phyloP scores from a whole-genome alignment of 179 eudicot genomes.

The Silene vulgaris region DNA sequence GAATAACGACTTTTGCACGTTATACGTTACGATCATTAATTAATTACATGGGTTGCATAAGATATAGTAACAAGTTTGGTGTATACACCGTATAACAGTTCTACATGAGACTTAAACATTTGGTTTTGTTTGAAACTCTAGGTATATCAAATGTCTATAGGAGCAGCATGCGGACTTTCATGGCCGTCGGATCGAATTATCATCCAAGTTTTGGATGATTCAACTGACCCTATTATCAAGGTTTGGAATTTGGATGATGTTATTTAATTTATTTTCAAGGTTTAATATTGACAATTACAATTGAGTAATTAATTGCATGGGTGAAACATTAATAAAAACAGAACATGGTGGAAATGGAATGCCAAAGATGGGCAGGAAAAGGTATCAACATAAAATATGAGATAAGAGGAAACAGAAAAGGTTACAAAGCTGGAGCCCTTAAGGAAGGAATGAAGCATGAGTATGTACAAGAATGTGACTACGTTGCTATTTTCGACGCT shows the following conservation, averaged over 20 bases:
- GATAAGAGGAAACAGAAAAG: constrained; percentile 63
- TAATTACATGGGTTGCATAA: too few relatives aligned
- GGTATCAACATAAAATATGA: constrained; percentile 67
- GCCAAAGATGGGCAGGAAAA: constrained; percentile 69
- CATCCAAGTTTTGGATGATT: constrained; percentile 80
- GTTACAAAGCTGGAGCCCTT: constrained; percentile 82
- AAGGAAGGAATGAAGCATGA: constrained; percentile 71
- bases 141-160: constrained; percentile 83
- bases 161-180: constrained; percentile 87
- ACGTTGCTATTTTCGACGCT: constrained; percentile 67
- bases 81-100: too few relatives aligned
- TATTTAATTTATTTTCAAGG: too few relatives aligned
- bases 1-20: too few relatives aligned
- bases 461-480: constrained; percentile 66
- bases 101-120: too few relatives aligned
- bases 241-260: constrained; percentile 7
- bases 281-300: too few relatives aligned
- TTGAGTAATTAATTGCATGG: too few relatives aligned
- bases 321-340: not conserved
- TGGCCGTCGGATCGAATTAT: constrained; percentile 88
- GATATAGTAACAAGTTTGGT: too few relatives aligned
- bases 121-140: constrained; percentile 15
- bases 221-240: constrained; percentile 63
- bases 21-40: too few relatives aligned
- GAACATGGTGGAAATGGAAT: constrained; percentile 77